Evolutionary conservation across 1,139 yeast species (phyloP), one percentile per base, ranked within the genome.

Genomic region (Pneumocystis oryctolagi): DNA sequence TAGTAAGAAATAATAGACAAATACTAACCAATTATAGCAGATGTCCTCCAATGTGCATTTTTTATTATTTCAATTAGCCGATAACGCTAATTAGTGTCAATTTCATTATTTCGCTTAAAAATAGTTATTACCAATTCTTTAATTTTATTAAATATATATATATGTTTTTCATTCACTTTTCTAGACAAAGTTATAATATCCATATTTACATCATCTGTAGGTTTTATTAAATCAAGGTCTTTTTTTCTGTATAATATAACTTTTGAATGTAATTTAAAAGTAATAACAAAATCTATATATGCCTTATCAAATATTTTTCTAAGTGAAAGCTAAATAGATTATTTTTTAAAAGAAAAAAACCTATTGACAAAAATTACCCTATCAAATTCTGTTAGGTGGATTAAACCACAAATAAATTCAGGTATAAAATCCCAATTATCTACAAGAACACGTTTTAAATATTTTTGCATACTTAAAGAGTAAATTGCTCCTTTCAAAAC

Each of bases 401-500:
- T 47, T 47, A 47, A 28, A 20, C 55, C 55, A 47, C 25, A 20
- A 25, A 47, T 47, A 47, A 25, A 47, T 47, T 12, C 25, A 28
- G 30, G 55, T 25, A 47, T 47, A 47, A 25, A 47, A 47, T 47
- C n/a, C 55, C 55, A 47, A 25, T 47, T 47, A 47, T 25, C 8
- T 12, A 60, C 18, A 35, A 60, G 14, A 31, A 30, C 59, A 14
- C 60, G 56, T 47, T 28, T 47, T 8, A 60, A n/a, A 60, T 60
- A 35, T 55, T 60, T 42, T 18, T 30, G 47, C 12, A 14, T 37
- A 68, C 74, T 85, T 69, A 76, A 65, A 30, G 74, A 68, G 16
- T 80, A 78, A 68, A 92, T 74, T 0, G 89, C 87, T 63, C 89
- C 86, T 68, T 85, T 84, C 20, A 89, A 80, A 57, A 79, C 78